Base-by-base conservation (phyloP, 805 yeast genomes). In the Saccharomycopsis olivae region DNA sequence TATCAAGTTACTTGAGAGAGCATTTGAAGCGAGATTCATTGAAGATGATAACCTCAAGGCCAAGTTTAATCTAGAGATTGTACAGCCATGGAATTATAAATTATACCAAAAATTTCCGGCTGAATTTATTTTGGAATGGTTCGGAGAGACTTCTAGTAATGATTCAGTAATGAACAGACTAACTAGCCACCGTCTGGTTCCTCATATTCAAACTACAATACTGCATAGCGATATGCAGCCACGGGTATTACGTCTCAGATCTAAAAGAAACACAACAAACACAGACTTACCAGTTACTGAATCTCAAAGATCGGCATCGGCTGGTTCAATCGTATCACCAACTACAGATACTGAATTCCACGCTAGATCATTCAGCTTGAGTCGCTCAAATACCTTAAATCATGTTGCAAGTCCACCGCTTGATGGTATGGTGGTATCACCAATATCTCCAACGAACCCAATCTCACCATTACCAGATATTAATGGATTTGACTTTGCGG, bases 301-400 rank as follows among this genome's bases (percentile, higher is more conserved):
- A 16, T 28, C 16, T 9, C 31, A 28, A 28, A 6, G 33, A 16
- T 33, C 38, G 5, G 33, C 43, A 9, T 39, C 43, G 4, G 13
- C 35, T 9, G 25, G 35, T n/a, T 32, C 43, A 13, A 24, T 35
- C 3, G 27, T 30, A 4, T 39, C 40, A 13, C 46, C 43, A n/a
- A 19, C 16, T 14, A 18, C 31, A 9, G 28, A 11, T n/a, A 31
- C 31, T 3, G 41, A 44, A 21, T 37, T 44, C 16, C 38, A 41
- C 3, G 38, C 36, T 11, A 24, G 47, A 37, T 29, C 44, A 6
- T 45, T 45, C 36, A 42, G 46, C 29, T 37, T 45, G 29, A 44
- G 44, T 33, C 29, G 43, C 18, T 29, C 35, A n/a, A 35, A 32
- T 20, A 32, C 40, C 18, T 8, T 40, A 9, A 33, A 39, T 28